Evolutionary conservation across 176 grass and related monocot genomes (phyloP).

Genomic region (Musa schizocarpa): DNA sequence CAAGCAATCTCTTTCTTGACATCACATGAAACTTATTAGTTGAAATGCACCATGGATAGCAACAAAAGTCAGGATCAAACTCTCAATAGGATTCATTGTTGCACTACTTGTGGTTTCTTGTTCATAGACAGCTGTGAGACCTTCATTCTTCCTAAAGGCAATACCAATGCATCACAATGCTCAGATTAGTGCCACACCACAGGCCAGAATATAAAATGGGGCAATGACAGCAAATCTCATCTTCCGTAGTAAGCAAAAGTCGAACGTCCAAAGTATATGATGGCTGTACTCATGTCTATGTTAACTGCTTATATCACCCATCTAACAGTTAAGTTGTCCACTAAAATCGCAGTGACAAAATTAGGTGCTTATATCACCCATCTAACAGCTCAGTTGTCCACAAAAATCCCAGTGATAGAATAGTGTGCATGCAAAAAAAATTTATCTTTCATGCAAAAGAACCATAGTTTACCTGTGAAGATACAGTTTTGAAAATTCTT

Average conservation of each 20-base stretch:
- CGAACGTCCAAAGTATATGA: neutral
- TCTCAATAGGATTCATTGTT: too few relatives aligned
- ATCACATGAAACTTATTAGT: too few relatives aligned
- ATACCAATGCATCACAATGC: too few relatives aligned
- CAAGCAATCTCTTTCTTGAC: too few relatives aligned
- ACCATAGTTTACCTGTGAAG: conserved; percentile 52
- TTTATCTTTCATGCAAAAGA: conserved; percentile 11
- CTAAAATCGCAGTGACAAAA: neutral
- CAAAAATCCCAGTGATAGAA: neutral
- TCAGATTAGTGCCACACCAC: too few relatives aligned
- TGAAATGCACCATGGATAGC: too few relatives aligned
- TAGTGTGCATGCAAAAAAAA: neutral
- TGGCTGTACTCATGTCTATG: neutral
- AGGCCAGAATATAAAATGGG: neutral
- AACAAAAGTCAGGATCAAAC: too few relatives aligned
- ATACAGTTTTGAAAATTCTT: conserved; percentile 14
- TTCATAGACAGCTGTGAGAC: too few relatives aligned
- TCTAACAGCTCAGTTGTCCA: neutral
- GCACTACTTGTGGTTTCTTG: too few relatives aligned
- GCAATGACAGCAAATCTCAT: neutral
- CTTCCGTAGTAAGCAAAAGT: neutral
- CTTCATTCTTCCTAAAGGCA: too few relatives aligned
- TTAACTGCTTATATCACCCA: neutral
- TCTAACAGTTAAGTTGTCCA: neutral
- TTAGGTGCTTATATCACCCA: neutral